These are phyloP conservation scores for Solanum hybrid DNA, from an alignment of 305 asterid species.

Conservation along the genomic window DNA sequence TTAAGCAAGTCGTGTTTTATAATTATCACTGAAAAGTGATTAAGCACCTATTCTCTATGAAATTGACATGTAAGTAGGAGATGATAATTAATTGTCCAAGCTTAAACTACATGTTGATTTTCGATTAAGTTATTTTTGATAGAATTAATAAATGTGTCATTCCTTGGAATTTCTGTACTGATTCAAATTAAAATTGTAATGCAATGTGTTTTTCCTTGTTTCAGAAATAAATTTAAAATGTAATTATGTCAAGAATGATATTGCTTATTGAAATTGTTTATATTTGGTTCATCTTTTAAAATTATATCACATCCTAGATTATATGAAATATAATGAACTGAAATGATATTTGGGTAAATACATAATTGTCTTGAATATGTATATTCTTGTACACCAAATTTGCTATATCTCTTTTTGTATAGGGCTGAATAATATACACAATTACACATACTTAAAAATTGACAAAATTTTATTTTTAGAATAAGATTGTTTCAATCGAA, in stretches of 20 bases:
- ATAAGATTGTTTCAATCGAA: background rate
- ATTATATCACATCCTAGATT: background rate
- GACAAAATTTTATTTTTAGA: too few species aligned
- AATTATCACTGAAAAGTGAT: background rate
- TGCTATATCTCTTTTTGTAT: too few species aligned
- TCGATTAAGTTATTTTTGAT: background rate
- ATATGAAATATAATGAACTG: background rate
- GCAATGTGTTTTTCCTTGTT: background rate
- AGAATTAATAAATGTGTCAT: background rate
- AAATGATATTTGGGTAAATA: background rate
- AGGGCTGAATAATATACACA: background rate
- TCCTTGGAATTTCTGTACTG: background rate
- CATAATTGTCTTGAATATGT: background rate
- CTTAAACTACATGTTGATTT: background rate
- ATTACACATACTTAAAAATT: too few species aligned
- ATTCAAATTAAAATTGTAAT: background rate
- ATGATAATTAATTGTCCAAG: background rate
- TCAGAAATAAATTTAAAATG: background rate
- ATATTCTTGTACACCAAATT: too few species aligned
- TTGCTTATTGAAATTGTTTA: too few species aligned
- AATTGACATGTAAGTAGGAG: background rate
- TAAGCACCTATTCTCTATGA: background rate
- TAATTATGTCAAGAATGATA: too few species aligned
- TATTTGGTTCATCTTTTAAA: background rate
- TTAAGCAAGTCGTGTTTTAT: background rate